phyloP scores from a whole-genome alignment of 208 protist species.

The Lotmaria passim region DNA sequence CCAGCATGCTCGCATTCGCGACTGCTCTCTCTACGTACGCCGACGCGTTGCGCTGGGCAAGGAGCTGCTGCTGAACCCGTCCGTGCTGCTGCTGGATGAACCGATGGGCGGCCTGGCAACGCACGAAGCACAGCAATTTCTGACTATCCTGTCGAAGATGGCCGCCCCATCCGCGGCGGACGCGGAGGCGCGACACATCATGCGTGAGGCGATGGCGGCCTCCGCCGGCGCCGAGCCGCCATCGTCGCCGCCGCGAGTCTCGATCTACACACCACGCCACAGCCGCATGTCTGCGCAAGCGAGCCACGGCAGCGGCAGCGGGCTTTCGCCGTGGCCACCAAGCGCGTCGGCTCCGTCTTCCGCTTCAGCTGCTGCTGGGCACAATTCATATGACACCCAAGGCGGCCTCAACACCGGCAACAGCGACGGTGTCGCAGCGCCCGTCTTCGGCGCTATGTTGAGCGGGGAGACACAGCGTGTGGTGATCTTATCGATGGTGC shows the following conservation, averaged over 20 bases:
- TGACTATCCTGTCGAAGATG: constrained; percentile 49
- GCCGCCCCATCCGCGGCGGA: constrained; percentile 40
- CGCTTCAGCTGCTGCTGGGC: background rate
- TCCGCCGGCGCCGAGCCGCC: constrained; percentile 1
- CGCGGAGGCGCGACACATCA: constrained; percentile 27
- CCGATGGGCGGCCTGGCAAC: constrained; percentile 57
- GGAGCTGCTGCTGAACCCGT: constrained; percentile 67
- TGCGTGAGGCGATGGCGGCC: constrained; percentile 26
- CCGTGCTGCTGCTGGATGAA: constrained; percentile 55
- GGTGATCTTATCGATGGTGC: constrained; percentile 51
- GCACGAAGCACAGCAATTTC: constrained; percentile 67
- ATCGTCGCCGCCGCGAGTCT: constrained; percentile 1
- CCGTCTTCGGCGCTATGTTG: background rate
- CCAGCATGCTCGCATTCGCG: constrained; percentile 27
- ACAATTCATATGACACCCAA: background rate
- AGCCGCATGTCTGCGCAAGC: constrained; percentile 14
- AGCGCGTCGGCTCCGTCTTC: background rate
- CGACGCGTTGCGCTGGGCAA: constrained; percentile 57
- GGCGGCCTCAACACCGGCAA: background rate
- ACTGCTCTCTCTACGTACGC: constrained; percentile 55
- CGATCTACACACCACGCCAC: constrained; percentile 29
- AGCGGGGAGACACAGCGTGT: constrained; percentile 32
- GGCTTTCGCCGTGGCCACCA: background rate
- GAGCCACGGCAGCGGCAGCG: background rate
- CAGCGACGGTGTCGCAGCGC: background rate